Evolutionary conservation across 1,139 yeast species (phyloP).

Genomic region (Suhomyces yuchorum): DNA sequence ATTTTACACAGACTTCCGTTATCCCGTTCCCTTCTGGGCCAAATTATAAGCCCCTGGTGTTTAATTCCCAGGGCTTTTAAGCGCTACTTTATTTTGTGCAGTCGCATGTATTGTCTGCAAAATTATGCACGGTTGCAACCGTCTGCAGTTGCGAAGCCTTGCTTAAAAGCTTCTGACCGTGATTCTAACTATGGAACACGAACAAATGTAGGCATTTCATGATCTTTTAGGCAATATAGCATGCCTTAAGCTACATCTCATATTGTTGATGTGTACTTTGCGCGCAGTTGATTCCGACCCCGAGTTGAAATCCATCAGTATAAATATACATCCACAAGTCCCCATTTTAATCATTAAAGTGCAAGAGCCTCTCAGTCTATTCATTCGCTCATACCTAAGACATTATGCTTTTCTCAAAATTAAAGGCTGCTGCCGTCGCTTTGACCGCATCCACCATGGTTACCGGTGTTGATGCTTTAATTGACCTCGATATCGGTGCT

Average conservation of each 20-base stretch:
- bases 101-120: constrained; percentile 1
- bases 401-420: constrained; percentile 18
- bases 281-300: not conserved
- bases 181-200: not conserved
- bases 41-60: not conserved
- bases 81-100: not conserved
- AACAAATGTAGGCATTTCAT: not conserved
- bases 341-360: not conserved
- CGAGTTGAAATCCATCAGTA: not conserved
- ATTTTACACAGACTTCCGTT: not conserved
- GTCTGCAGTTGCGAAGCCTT: not conserved
- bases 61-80: not conserved
- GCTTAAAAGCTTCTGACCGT: not conserved
- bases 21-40: not conserved
- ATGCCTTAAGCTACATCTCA: not conserved
- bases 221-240: not conserved
- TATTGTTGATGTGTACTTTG: not conserved
- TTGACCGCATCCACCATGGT: constrained; percentile 17
- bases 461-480: constrained; percentile 13
- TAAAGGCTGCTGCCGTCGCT: constrained; percentile 19
- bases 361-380: constrained; percentile 5
- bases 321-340: constrained; percentile 2
- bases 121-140: not conserved
- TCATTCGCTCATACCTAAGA: constrained; percentile 10
- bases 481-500: constrained; percentile 15